Percentiles rank a stretch among this genome's conserved stretches.
Evolutionary conservation across 1,139 yeast species (phyloP).

Genomic region (Tardiomyces depauwii): DNA sequence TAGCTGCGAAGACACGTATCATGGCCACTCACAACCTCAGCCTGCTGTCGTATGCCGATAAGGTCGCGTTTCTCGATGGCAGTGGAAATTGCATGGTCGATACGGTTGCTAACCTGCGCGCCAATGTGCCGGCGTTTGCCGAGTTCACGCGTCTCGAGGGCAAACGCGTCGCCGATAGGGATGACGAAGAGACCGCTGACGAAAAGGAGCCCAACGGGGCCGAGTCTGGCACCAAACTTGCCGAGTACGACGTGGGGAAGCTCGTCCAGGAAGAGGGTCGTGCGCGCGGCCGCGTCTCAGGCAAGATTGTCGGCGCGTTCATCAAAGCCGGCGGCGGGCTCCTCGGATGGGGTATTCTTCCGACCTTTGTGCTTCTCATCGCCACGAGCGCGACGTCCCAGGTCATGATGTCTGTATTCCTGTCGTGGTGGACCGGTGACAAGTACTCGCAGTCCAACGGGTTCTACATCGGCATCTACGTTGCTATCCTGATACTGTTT

Average conservation of each 20-base stretch:
- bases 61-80: constrained; percentile 54
- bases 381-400: constrained; percentile 41
- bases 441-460: constrained; percentile 41
- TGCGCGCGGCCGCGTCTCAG: constrained; percentile 36
- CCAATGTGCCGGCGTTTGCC: constrained; percentile 36
- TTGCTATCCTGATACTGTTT: constrained; percentile 36
- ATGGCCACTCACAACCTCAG: constrained; percentile 81
- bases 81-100: constrained; percentile 57
- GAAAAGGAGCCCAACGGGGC: constrained; percentile 11
- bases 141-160: constrained; percentile 41
- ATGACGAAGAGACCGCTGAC: constrained; percentile 23
- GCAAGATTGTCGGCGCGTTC: constrained; percentile 39
- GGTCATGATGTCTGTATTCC: constrained; percentile 38
- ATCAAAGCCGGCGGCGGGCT: constrained; percentile 46
- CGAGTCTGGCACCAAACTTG: not conserved
- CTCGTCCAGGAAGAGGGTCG: constrained; percentile 38
- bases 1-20: constrained; percentile 53
- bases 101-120: constrained; percentile 39
- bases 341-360: constrained; percentile 28
- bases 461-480: constrained; percentile 65
- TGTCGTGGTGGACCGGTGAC: constrained; percentile 67
- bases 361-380: constrained; percentile 30
- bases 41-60: constrained; percentile 55
- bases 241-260: not conserved
- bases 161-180: constrained; percentile 14